Percentiles rank a stretch among this genome's conserved stretches.
Evolutionary conservation across 2,329 filamentous ascomycete species (phyloP).

Genomic region (Sporothrix dimorphospora): DNA sequence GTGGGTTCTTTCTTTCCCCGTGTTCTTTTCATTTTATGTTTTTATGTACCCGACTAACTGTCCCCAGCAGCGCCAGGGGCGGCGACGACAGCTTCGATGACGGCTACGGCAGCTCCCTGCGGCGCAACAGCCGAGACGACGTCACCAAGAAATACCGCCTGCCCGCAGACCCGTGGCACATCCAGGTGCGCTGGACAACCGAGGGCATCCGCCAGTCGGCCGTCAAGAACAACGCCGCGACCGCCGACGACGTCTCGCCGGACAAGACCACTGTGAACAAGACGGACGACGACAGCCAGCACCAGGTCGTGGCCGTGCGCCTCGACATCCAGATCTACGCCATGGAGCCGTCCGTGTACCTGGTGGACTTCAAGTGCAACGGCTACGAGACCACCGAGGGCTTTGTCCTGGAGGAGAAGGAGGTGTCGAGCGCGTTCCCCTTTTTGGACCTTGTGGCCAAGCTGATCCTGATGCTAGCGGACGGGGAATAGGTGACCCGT

Average conservation of each 20-base stretch:
- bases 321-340: slow-evolving; percentile 96
- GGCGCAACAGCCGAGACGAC: slow-evolving; percentile 46
- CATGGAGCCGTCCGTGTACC: slow-evolving; percentile 88
- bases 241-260: slow-evolving; percentile 41
- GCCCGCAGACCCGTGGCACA: slow-evolving; percentile 94
- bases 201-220: slow-evolving; percentile 54
- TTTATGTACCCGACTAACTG: background rate
- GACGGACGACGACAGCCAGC: slow-evolving; percentile 49
- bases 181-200: slow-evolving; percentile 86
- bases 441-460: slow-evolving; percentile 92
- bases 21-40: background rate
- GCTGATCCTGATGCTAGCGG: slow-evolving; percentile 90
- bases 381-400: slow-evolving; percentile 85
- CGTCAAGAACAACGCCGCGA: slow-evolving; percentile 40
- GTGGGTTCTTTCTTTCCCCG: slow-evolving; percentile 38
- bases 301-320: slow-evolving; percentile 84
- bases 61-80: slow-evolving; percentile 7
- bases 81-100: slow-evolving; percentile 35
- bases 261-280: slow-evolving; percentile 49
- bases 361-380: slow-evolving; percentile 98
- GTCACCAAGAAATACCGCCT: slow-evolving; percentile 71
- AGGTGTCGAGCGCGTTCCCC: slow-evolving; percentile 91
- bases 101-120: slow-evolving; percentile 42
- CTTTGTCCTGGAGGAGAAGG: slow-evolving; percentile 82
- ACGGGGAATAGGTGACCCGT: slow-evolving; percentile 63